Percentiles rank a stretch among this genome's conserved stretches.
phyloP scores from a whole-genome alignment of 805 yeast genomes.

The Starmerella floris region DNA sequence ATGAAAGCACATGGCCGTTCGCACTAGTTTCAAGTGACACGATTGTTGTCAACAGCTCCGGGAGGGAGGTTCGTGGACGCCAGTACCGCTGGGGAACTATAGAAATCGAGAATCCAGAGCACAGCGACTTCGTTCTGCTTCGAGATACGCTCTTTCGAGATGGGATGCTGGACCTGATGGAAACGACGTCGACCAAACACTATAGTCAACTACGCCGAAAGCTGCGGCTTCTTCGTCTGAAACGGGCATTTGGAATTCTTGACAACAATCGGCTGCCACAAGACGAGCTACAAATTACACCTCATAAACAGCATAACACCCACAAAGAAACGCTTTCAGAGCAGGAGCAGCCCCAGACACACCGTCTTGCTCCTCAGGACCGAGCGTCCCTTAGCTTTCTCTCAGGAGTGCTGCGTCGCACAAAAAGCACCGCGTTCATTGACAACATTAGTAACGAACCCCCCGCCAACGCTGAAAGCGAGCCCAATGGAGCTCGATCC shows the following conservation, averaged over 20 bases:
- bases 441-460: not conserved
- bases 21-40: conserved; percentile 57
- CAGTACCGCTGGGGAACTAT: conserved; percentile 85
- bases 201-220: conserved; percentile 55
- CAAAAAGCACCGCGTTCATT: not conserved
- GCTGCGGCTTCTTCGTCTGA: conserved; percentile 22
- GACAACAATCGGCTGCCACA: not conserved
- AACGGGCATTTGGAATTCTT: conserved; percentile 1
- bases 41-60: conserved; percentile 43
- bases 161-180: conserved; percentile 66
- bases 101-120: conserved; percentile 74
- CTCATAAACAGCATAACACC: not conserved
- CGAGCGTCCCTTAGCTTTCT: not conserved
- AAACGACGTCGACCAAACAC: conserved; percentile 68
- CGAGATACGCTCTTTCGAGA: conserved; percentile 69
- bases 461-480: not conserved
- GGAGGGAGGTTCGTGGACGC: conserved; percentile 60
- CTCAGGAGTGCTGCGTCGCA: not conserved
- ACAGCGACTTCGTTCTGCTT: conserved; percentile 72
- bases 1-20: conserved; percentile 46
- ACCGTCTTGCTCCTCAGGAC: too few relatives aligned
- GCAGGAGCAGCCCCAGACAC: not conserved
- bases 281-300: not conserved
- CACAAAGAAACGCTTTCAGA: not conserved
- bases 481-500: not conserved